These are phyloP conservation scores for Clausena lansium DNA, from an alignment of 345 rosid species.

Conservation along the genomic window DNA sequence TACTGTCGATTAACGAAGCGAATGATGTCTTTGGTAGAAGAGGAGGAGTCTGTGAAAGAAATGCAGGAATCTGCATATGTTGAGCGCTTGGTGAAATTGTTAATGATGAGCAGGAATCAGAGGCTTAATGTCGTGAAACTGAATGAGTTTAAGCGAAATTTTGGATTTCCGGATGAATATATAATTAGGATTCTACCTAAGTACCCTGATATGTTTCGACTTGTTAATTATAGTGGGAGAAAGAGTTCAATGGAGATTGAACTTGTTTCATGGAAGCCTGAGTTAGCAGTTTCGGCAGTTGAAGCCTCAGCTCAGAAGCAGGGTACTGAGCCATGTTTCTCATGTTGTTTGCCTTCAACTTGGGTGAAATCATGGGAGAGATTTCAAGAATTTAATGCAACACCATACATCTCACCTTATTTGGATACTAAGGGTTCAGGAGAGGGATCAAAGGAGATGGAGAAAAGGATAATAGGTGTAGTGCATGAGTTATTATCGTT, in stretches of 20 bases:
- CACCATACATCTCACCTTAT: constrained; percentile 80
- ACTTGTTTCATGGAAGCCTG: constrained; percentile 69
- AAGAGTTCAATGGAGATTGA: constrained; percentile 94
- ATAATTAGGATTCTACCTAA: constrained; percentile 69
- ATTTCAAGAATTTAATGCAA: constrained; percentile 65
- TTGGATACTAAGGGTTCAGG: constrained; percentile 31
- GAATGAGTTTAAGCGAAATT: constrained; percentile 64
- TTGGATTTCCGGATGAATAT: constrained; percentile 87
- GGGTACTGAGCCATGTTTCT: constrained; percentile 57
- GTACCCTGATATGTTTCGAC: constrained; percentile 54
- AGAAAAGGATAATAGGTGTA: constrained; percentile 71
- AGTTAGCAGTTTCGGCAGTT: constrained; percentile 66
- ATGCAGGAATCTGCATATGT: constrained; percentile 56
- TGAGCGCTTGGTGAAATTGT: constrained; percentile 63
- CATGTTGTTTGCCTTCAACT: constrained; percentile 63
- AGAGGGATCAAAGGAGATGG: constrained; percentile 69
- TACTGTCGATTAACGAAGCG: constrained; percentile 63
- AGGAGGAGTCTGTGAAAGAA: constrained; percentile 71
- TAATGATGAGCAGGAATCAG: constrained; percentile 79
- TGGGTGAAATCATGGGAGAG: constrained; percentile 81
- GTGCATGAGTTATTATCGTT: constrained; percentile 78
- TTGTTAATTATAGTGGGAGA: constrained; percentile 69
- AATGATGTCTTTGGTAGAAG: constrained; percentile 74
- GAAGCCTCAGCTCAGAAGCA: constrained; percentile 53
- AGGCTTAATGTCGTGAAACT: constrained; percentile 74